These are phyloP conservation scores for Leptographium procerum DNA, from an alignment of 2,329 filamentous ascomycete species.

Conservation along the genomic window DNA sequence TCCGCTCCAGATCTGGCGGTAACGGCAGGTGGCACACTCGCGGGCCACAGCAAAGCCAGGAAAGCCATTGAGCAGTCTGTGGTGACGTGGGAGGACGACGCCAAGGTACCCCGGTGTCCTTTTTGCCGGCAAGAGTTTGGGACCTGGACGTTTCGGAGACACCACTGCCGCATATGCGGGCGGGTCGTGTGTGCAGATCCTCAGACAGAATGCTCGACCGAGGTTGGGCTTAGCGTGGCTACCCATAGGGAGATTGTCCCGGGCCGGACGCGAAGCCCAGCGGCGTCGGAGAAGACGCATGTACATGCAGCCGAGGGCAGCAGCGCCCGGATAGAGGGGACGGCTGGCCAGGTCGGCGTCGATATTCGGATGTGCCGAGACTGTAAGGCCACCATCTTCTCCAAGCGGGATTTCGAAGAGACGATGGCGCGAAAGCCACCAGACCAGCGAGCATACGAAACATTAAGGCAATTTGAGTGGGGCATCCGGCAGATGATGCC, in stretches of 20 bases:
- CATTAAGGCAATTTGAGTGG: conserved; percentile 74
- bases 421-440: conserved; percentile 57
- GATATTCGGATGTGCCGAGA: conserved; percentile 89
- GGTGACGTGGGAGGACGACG: conserved; percentile 91
- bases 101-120: conserved; percentile 67
- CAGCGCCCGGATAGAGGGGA: no score
- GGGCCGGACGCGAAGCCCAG: not conserved
- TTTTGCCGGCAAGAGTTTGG: conserved; percentile 96
- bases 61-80: conserved; percentile 83
- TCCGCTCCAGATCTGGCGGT: conserved; percentile 32
- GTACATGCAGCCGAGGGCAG: not conserved
- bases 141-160: conserved; percentile 81
- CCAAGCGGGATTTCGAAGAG: conserved; percentile 64
- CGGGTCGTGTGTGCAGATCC: conserved; percentile 85
- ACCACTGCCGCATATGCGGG: conserved; percentile 91
- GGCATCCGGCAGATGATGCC: conserved; percentile 75
- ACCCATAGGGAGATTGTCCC: conserved; percentile 28
- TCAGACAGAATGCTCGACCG: conserved; percentile 71
- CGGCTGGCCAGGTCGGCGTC: conserved; percentile 45
- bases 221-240: conserved; percentile 70
- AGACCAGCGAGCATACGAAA: conserved; percentile 72
- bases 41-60: conserved; percentile 61
- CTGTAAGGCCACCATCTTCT: conserved; percentile 54
- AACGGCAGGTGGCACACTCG: conserved; percentile 24
- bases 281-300: conserved; percentile 19